These are phyloP conservation scores for Backusella psychrophila DNA, from an alignment of 192 early-diverging fungal species.

Conservation along the genomic window DNA sequence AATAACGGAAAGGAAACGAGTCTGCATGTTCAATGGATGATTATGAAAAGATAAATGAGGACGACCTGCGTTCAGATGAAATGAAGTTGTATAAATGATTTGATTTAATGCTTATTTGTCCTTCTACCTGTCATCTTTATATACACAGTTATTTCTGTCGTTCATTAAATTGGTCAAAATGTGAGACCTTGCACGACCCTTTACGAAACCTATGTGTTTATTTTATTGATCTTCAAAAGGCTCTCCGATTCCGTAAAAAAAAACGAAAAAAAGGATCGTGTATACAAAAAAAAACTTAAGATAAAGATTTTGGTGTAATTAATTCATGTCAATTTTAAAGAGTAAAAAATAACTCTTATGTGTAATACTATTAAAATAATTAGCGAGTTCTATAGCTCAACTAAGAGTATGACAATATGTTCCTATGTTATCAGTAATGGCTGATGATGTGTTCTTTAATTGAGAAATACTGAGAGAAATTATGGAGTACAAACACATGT, in stretches of 20 bases:
- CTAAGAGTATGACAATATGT: no score
- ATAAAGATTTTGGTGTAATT: background rate
- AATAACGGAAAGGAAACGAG: background rate
- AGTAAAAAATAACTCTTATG: background rate
- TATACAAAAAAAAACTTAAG: background rate
- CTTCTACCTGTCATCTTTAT: background rate
- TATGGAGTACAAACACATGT: background rate
- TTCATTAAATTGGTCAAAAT: background rate
- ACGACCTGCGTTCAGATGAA: conserved; percentile 23
- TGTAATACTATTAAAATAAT: no score
- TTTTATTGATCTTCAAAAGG: background rate
- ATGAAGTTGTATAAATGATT: background rate
- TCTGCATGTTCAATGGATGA: background rate
- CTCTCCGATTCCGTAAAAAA: background rate
- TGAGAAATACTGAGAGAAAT: background rate
- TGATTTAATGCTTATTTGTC: background rate
- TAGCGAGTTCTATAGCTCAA: no score
- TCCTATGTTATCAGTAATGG: no score
- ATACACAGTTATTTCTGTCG: background rate
- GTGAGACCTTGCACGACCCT: background rate
- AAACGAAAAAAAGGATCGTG: background rate
- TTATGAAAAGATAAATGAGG: background rate
- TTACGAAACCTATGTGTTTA: background rate
- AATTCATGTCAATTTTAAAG: background rate
- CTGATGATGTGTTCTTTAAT: no score